Percentiles rank a stretch among this genome's conserved stretches.
These are phyloP conservation scores for Paramecium biaurelia DNA, from an alignment of 73 alveolate genomes.

Conservation along the genomic window DNA sequence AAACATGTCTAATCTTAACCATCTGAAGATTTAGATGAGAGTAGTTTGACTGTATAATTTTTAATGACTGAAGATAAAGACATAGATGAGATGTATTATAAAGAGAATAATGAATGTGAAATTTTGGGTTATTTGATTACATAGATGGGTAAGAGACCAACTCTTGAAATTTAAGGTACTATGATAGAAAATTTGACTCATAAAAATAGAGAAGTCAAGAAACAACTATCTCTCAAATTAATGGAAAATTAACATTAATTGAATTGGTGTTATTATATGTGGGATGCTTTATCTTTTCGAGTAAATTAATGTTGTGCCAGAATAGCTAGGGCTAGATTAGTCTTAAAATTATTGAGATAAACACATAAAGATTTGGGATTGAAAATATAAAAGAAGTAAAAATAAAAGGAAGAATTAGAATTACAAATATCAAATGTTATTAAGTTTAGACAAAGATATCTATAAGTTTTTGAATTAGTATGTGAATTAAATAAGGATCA, in stretches of 20 bases:
- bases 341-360: neutral
- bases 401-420: neutral
- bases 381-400: neutral
- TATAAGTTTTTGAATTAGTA: neutral
- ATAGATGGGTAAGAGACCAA: neutral
- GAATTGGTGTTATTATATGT: neutral
- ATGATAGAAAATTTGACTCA: neutral
- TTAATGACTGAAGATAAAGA: slow-evolving; percentile 4
- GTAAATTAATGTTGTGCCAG: slow-evolving; percentile 35
- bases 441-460: neutral
- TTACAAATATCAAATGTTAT: neutral
- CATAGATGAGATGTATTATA: slow-evolving; percentile 36
- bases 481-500: neutral
- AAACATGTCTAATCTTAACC: neutral
- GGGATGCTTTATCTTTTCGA: neutral
- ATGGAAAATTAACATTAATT: neutral
- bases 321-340: neutral
- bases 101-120: slow-evolving; percentile 26
- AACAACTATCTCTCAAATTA: neutral
- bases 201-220: neutral
- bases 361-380: neutral
- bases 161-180: neutral
- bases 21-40: neutral
- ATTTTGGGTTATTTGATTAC: neutral
- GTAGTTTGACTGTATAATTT: neutral